phyloP scores from a whole-genome alignment of 78 protist species.

The Polysphondylium violaceum region DNA sequence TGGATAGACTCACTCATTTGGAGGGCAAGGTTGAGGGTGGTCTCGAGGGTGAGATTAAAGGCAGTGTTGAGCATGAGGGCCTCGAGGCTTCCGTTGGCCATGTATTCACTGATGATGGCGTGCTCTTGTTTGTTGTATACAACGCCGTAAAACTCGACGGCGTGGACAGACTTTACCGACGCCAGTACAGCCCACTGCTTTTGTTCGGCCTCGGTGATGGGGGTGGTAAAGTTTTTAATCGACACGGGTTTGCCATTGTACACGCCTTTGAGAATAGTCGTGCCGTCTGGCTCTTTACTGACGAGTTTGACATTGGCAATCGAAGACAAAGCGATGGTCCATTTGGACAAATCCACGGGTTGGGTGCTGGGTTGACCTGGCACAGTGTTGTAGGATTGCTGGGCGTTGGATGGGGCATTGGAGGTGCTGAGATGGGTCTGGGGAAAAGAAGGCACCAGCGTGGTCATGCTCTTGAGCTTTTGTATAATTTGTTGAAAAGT shows the following conservation, averaged over 20 bases:
- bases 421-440: too few relatives aligned
- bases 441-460: too few relatives aligned
- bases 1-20: slow-evolving; percentile 45
- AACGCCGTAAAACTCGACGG: slow-evolving; percentile 36
- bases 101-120: slow-evolving; percentile 31
- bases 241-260: slow-evolving; percentile 24
- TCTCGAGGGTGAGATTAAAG: background rate
- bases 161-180: slow-evolving; percentile 13
- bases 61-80: background rate
- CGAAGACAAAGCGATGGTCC: background rate
- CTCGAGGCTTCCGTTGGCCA: background rate
- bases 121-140: slow-evolving; percentile 42
- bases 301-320: background rate
- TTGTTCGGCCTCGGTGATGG: slow-evolving; percentile 19
- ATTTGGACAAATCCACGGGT: too few relatives aligned
- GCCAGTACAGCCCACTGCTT: slow-evolving; percentile 44
- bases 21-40: slow-evolving; percentile 39
- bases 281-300: background rate
- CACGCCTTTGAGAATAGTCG: background rate
- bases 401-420: too few relatives aligned
- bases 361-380: too few relatives aligned
- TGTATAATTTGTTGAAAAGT: slow-evolving; percentile 40
- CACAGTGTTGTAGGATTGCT: too few relatives aligned
- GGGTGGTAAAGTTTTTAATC: slow-evolving; percentile 2
- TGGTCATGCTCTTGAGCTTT: slow-evolving; percentile 28